Evolutionary conservation across 108 stramenopile genomes (phyloP), one percentile per base, ranked within the genome.

Genomic region (Nitzschia sp.): DNA sequence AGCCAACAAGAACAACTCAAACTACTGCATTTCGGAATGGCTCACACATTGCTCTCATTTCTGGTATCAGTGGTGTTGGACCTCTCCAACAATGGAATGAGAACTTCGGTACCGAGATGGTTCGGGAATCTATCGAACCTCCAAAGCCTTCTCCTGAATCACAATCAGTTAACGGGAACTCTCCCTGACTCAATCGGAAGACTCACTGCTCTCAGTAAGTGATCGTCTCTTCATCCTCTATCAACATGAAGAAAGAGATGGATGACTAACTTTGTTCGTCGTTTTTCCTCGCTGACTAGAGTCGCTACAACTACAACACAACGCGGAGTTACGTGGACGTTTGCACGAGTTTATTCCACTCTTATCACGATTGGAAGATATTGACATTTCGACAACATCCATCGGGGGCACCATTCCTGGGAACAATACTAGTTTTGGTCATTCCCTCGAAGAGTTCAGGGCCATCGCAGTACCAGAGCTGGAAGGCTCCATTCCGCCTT

Each of bases 331-430:
- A n/a, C 22, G 17, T 38, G 60, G 70, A 38, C 34, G 38, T 8
- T 52, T 73, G 17, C 61, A 65, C 21, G 57, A 65, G 24, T 10
- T 73, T 48, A 10, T 66, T 20, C 25, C 24, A 6, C 11, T 11
- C 1, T 7, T 63, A 37, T 14, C 56, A 10, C 44, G 40, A 0
- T n/a, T 73, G 11, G 63, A 56, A 44, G 7, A 66, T 38, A 22
- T 73, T 21, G 65, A 66, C 41, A 53, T 73, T 51, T 73, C 72
- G 22, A 66, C 37, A 22, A 73, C 72, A n/a, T 14, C 21, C 44
- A 19, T 73, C 15, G 19, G 40, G 8, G 72, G 72, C 5, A 29
- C 26, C 17, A 21, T 73, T 66, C 72, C 72, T 10, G 38, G n/a
- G 7, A 15, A 38, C 29, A 7, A 3, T 15, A 42, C 51, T 34